Conservation (phyloP, 805 yeast genomes). For the Candida glaebosa region DNA sequence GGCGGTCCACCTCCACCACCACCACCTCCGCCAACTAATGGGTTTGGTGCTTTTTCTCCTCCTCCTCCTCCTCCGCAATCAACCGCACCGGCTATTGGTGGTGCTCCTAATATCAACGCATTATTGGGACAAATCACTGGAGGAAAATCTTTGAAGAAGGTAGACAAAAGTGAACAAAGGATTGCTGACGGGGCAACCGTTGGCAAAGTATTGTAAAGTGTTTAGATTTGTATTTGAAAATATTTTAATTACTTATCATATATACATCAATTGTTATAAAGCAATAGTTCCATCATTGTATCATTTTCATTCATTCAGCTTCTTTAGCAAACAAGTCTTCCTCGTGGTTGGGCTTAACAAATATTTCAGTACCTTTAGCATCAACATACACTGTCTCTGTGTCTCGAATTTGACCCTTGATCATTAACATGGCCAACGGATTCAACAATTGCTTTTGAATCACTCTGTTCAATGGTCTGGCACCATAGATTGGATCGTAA, state of each 20-base stretch:
- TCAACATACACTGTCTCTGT: constrained; percentile 29
- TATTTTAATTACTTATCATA: neutral
- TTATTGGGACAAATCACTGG: constrained; percentile 55
- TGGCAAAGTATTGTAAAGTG: constrained; percentile 42
- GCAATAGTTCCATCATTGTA: too few species aligned
- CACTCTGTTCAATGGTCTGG: constrained; percentile 90
- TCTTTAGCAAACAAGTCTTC: constrained; percentile 9
- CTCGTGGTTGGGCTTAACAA: constrained; percentile 31
- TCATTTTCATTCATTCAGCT: neutral
- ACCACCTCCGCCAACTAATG: constrained; percentile 19
- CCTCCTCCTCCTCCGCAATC: constrained; percentile 21
- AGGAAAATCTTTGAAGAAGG: constrained; percentile 51
- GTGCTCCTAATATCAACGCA: constrained; percentile 41
- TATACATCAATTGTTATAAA: constrained; percentile 1
- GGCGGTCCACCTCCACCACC: constrained; percentile 18
- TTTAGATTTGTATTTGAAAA: neutral
- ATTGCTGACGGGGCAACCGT: constrained; percentile 44
- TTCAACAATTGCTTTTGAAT: constrained; percentile 81
- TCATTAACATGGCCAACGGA: constrained; percentile 77
- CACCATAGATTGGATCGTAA: constrained; percentile 90
- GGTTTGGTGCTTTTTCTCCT: constrained; percentile 14
- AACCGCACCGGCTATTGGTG: constrained; percentile 31
- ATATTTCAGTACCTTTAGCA: constrained; percentile 21
- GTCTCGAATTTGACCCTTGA: constrained; percentile 69
- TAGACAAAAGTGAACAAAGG: constrained; percentile 45